Evolutionary conservation across 2,329 filamentous ascomycete genomes (phyloP).

Genomic region (Claviceps sp.): DNA sequence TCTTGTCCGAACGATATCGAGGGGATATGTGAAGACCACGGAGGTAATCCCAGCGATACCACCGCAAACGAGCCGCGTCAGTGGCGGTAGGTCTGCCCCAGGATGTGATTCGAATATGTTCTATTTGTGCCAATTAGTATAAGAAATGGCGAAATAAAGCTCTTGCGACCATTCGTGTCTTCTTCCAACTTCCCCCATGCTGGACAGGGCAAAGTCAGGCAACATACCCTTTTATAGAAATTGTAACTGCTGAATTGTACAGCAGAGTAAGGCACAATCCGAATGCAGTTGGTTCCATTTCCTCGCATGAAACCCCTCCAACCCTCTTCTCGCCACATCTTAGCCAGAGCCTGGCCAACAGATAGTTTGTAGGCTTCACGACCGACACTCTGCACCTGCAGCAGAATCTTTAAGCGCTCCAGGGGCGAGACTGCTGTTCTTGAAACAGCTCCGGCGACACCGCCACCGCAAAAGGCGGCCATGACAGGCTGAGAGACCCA

Average conservation of each 20-base stretch:
- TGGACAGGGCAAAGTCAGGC: not conserved
- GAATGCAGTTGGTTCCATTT: slow-evolving; percentile 96
- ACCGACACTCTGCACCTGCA: slow-evolving; percentile 85
- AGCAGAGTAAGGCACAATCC: slow-evolving; percentile 94
- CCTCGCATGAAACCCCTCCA: slow-evolving; percentile 96
- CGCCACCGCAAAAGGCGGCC: slow-evolving; percentile 87
- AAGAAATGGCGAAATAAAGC: not conserved
- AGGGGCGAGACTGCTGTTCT: slow-evolving; percentile 93
- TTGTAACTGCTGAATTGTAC: slow-evolving; percentile 98
- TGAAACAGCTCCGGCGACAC: slow-evolving; percentile 91
- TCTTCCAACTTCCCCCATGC: not conserved
- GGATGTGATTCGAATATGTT: slow-evolving; percentile 67
- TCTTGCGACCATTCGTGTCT: not conserved
- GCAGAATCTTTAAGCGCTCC: slow-evolving; percentile 93
- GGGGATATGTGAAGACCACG: slow-evolving; percentile 85
- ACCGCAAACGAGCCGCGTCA: slow-evolving; percentile 75
- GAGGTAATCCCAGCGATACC: slow-evolving; percentile 90
- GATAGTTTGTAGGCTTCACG: slow-evolving; percentile 89
- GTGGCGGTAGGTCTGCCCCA: slow-evolving; percentile 57
- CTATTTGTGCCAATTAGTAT: slow-evolving; percentile 14
- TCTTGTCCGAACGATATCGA: slow-evolving; percentile 92
- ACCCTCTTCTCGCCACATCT: slow-evolving; percentile 96
- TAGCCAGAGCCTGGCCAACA: slow-evolving; percentile 72
- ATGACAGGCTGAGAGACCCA: slow-evolving; percentile 68
- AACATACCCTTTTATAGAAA: slow-evolving; percentile 76